Evolutionary conservation across 202 grass and related monocot species (phyloP).

Genomic region (Cymbopogon flexuosus): DNA sequence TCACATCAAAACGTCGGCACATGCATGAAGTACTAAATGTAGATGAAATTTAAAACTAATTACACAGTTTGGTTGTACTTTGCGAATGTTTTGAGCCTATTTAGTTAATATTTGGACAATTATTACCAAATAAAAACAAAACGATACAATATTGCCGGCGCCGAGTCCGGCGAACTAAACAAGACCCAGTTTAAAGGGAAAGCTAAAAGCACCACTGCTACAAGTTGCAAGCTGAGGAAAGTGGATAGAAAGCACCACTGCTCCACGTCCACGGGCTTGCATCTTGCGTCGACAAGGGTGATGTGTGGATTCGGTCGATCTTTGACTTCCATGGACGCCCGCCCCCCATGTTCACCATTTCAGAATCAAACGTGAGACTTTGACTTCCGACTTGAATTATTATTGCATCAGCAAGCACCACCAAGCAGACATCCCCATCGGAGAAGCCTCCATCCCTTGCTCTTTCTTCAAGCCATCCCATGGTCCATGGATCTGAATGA

Average conservation of each 20-base stretch:
- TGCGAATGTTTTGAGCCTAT: no score
- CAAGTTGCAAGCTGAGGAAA: conserved; percentile 27
- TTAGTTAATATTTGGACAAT: no score
- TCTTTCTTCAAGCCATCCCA: conserved; percentile 35
- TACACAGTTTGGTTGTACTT: no score
- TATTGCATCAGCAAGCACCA: not conserved
- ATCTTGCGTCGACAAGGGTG: not conserved
- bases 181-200: no score
- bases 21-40: no score
- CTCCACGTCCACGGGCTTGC: not conserved
- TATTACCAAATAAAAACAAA: no score
- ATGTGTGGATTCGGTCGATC: conserved; percentile 14
- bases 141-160: no score
- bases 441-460: conserved; percentile 8
- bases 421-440: not conserved
- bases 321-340: conserved; percentile 13
- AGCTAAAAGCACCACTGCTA: not conserved
- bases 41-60: no score
- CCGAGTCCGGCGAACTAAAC: no score
- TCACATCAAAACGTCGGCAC: no score
- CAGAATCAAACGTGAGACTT: conserved; percentile 2
- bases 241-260: not conserved
- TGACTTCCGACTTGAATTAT: not conserved
- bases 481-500: not conserved
- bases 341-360: not conserved